phyloP scores from a whole-genome alignment of 2,329 filamentous ascomycete genomes.

The Akanthomyces dipterigenus region DNA sequence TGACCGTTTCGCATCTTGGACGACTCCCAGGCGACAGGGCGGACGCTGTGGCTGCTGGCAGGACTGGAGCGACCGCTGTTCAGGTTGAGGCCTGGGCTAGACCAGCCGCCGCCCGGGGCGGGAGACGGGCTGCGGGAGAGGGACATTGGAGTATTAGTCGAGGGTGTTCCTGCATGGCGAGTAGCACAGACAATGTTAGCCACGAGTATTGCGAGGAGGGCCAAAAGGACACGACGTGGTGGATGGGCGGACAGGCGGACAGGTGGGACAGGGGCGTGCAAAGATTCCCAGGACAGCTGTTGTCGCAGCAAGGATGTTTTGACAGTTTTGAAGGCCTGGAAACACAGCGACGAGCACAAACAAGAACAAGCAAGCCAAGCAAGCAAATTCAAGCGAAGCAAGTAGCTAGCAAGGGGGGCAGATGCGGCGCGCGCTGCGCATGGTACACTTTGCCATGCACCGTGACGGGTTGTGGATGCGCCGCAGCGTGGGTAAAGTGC shows the following conservation, averaged over 20 bases:
- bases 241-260: neutral
- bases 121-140: constrained; percentile 85
- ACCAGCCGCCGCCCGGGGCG: constrained; percentile 78
- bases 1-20: constrained; percentile 74
- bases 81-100: constrained; percentile 70
- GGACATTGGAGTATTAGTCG: constrained; percentile 59
- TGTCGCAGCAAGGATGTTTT: neutral
- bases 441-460: neutral
- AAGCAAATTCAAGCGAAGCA: neutral
- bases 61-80: constrained; percentile 67
- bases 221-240: neutral
- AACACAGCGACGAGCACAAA: neutral
- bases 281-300: neutral
- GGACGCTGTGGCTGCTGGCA: constrained; percentile 43
- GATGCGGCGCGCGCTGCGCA: neutral
- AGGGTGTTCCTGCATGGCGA: constrained; percentile 43
- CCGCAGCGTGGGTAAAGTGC: neutral
- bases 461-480: constrained; percentile 3
- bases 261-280: neutral
- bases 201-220: neutral
- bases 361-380: neutral
- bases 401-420: neutral
- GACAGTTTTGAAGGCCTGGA: neutral
- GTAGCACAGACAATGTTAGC: constrained; percentile 21
- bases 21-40: constrained; percentile 70